Conservation (phyloP, 2,329 filamentous ascomycete genomes). For the Trichophyton schoenleinii region DNA sequence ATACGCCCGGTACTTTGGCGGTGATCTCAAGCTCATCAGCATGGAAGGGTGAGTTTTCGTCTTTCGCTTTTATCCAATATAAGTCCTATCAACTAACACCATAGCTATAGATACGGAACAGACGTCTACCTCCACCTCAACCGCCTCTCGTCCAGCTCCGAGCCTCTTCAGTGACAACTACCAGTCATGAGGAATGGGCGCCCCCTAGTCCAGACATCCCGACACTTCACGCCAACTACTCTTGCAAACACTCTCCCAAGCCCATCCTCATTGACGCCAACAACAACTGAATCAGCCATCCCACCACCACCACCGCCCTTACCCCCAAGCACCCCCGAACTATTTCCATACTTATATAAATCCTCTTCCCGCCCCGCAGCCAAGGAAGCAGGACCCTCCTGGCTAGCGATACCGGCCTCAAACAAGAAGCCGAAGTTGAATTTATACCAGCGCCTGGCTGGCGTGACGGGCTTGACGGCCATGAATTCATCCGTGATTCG, state of each 20-base stretch:
- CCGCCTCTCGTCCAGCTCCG: constrained; percentile 83
- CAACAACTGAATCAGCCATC: constrained; percentile 11
- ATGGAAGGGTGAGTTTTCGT: constrained; percentile 78
- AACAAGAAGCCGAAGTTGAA: not conserved
- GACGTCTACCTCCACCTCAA: constrained; percentile 98
- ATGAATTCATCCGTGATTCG: constrained; percentile 47
- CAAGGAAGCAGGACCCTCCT: not conserved
- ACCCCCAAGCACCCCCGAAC: constrained; percentile 7
- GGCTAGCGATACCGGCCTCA: not conserved
- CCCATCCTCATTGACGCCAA: constrained; percentile 14
- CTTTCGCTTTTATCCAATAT: not conserved
- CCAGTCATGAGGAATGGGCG: constrained; percentile 72
- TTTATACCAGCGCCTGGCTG: constrained; percentile 14
- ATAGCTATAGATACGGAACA: constrained; percentile 65
- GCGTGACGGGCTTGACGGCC: constrained; percentile 41
- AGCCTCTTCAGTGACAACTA: constrained; percentile 87
- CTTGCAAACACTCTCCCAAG: not conserved
- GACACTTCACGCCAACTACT: constrained; percentile 24
- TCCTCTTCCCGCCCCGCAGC: not conserved
- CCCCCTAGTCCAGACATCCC: constrained; percentile 32
- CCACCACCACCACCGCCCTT: constrained; percentile 19
- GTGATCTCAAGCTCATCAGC: constrained; percentile 91
- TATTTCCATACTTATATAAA: not conserved
- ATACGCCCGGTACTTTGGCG: constrained; percentile 94
- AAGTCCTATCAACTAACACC: constrained; percentile 14